Evolutionary conservation across 495 filamentous ascomycete species (phyloP).

Genomic region (Pyronema domesticum): DNA sequence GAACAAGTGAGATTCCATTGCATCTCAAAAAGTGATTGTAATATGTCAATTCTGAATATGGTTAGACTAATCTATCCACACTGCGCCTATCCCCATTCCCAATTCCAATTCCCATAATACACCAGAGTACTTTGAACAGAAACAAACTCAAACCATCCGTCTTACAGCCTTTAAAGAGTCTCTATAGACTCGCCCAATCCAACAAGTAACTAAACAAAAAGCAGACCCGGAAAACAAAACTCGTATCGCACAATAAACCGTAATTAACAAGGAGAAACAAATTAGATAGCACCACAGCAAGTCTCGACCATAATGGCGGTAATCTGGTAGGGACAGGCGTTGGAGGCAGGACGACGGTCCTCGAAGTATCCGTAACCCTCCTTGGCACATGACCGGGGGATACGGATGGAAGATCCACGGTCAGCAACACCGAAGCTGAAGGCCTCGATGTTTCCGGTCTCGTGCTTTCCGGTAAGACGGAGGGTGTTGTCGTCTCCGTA

Average conservation of each 20-base stretch:
- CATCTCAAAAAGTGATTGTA: neutral
- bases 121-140: too few relatives aligned
- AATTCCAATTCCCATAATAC: too few relatives aligned
- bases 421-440: slow-evolving; percentile 94
- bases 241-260: neutral
- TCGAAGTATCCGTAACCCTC: slow-evolving; percentile 98
- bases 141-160: too few relatives aligned
- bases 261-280: neutral
- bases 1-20: too few relatives aligned
- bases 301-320: slow-evolving; percentile 62
- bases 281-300: slow-evolving; percentile 5
- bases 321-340: slow-evolving; percentile 93
- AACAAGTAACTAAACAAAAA: neutral
- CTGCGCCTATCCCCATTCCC: too few relatives aligned
- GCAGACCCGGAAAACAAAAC: neutral
- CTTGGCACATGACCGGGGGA: slow-evolving; percentile 74
- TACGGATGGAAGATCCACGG: slow-evolving; percentile 84
- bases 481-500: slow-evolving; percentile 85
- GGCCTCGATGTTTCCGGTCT: slow-evolving; percentile 83
- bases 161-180: too few relatives aligned
- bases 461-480: slow-evolving; percentile 87
- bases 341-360: slow-evolving; percentile 85
- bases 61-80: too few relatives aligned
- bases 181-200: too few relatives aligned
- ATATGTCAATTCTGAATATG: too few relatives aligned